Percentiles rank a stretch among this genome's conserved stretches.
These are phyloP conservation scores for Rhizopus arrhizus DNA, from an alignment of 371 early-diverging fungal genomes.

Conservation along the genomic window DNA sequence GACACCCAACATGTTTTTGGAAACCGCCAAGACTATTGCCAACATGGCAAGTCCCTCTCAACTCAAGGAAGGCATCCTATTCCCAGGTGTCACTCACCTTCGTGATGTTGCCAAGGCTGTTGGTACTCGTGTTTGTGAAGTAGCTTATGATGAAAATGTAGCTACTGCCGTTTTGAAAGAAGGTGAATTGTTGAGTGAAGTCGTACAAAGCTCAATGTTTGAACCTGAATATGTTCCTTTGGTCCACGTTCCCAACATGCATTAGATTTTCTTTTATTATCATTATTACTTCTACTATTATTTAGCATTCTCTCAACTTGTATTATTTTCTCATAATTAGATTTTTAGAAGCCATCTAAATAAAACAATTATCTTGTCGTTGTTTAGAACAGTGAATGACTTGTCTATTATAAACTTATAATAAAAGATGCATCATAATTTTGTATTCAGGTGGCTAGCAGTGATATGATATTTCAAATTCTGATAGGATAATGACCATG, in stretches of 20 bases:
- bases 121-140: slow-evolving; percentile 61
- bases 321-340: too few relatives aligned
- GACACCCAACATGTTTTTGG: slow-evolving; percentile 61
- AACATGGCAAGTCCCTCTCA: slow-evolving; percentile 59
- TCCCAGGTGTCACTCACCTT: slow-evolving; percentile 57
- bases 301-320: too few relatives aligned
- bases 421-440: too few relatives aligned
- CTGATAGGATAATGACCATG: too few relatives aligned
- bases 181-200: slow-evolving; percentile 53
- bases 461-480: too few relatives aligned
- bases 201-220: slow-evolving; percentile 58
- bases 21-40: slow-evolving; percentile 61
- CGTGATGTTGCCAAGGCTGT: slow-evolving; percentile 58
- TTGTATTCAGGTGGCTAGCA: too few relatives aligned
- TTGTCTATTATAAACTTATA: too few relatives aligned
- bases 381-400: too few relatives aligned
- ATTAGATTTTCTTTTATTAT: neutral
- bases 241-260: slow-evolving; percentile 35
- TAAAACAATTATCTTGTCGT: too few relatives aligned
- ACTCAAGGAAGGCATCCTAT: slow-evolving; percentile 60
- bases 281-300: too few relatives aligned
- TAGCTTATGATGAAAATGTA: slow-evolving; percentile 58
- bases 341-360: too few relatives aligned
- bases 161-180: slow-evolving; percentile 48
- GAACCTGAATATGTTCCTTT: slow-evolving; percentile 62